Conservation (phyloP, 768 basidiomycete genomes). For the Leccinum uliginosum region DNA sequence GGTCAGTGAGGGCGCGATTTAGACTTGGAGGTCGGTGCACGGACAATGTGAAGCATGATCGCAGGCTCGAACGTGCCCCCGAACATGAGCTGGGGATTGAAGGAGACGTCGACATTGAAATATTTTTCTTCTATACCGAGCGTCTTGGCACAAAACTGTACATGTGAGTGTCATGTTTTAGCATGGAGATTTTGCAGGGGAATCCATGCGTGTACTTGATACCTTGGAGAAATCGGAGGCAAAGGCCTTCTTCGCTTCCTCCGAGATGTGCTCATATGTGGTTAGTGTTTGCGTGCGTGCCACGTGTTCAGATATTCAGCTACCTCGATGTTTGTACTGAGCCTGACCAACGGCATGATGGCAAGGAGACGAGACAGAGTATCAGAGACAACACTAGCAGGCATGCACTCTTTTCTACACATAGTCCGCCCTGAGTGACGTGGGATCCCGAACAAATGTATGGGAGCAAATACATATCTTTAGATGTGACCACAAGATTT, state of each 20-base stretch:
- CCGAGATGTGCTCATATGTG: conserved; percentile 11
- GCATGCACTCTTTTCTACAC: background rate
- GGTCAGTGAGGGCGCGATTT: background rate
- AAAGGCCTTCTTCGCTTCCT: conserved; percentile 32
- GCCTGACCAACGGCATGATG: conserved; percentile 35
- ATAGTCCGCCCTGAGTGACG: background rate
- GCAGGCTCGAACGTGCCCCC: conserved; percentile 62
- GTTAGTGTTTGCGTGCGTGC: background rate
- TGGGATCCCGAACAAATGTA: background rate
- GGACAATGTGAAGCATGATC: conserved; percentile 53
- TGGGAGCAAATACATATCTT: background rate
- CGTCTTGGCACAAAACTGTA: conserved; percentile 48
- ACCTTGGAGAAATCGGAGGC: conserved; percentile 57
- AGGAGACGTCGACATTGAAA: background rate
- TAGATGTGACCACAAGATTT: background rate
- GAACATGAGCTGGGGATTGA: background rate
- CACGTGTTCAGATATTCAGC: background rate
- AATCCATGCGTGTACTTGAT: background rate
- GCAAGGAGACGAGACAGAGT: background rate
- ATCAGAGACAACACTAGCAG: background rate
- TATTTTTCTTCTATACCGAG: conserved; percentile 22
- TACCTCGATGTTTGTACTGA: conserved; percentile 39
- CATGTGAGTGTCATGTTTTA: background rate
- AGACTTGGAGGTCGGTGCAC: conserved; percentile 19
- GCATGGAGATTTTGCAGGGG: background rate